Percentiles rank a stretch among this genome's conserved stretches.
phyloP scores from a whole-genome alignment of 2,329 filamentous ascomycete genomes.

The Colletotrichum plurivorum region DNA sequence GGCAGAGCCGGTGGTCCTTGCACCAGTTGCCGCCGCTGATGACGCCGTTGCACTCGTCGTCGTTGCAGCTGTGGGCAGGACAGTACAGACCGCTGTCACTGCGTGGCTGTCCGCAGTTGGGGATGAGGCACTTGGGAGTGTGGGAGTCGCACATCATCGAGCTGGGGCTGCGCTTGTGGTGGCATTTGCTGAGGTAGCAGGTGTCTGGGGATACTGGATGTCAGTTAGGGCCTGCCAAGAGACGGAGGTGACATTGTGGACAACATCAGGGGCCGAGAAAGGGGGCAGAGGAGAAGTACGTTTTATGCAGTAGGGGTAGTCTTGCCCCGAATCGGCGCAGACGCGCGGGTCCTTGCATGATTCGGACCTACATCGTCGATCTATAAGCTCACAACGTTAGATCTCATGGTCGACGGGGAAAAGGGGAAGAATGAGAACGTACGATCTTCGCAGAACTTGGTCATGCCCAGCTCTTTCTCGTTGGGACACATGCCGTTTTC shows the following conservation, averaged over 20 bases:
- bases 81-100: constrained; percentile 38
- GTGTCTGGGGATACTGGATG: constrained; percentile 34
- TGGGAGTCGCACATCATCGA: constrained; percentile 38
- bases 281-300: constrained; percentile 25
- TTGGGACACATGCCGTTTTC: constrained; percentile 41
- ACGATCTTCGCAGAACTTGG: constrained; percentile 42
- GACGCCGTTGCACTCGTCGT: constrained; percentile 34
- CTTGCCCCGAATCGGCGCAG: constrained; percentile 29
- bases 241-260: too few species aligned
- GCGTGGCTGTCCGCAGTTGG: constrained; percentile 33
- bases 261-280: too few species aligned
- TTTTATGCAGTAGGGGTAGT: constrained; percentile 41
- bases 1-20: constrained; percentile 37
- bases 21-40: constrained; percentile 42
- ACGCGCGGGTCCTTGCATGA: constrained; percentile 30
- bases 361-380: constrained; percentile 37
- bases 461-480: constrained; percentile 26
- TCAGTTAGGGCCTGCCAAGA: too few species aligned
- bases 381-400: neutral
- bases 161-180: constrained; percentile 31
- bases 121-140: constrained; percentile 39
- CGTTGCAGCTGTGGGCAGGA: constrained; percentile 37
- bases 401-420: too few species aligned
- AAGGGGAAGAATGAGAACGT: neutral
- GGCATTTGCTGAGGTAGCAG: constrained; percentile 36